Evolutionary conservation across 169 alveolate species (phyloP), one percentile per base, ranked within the genome.

Genomic region (Haemoproteus tartakovskyi): DNA sequence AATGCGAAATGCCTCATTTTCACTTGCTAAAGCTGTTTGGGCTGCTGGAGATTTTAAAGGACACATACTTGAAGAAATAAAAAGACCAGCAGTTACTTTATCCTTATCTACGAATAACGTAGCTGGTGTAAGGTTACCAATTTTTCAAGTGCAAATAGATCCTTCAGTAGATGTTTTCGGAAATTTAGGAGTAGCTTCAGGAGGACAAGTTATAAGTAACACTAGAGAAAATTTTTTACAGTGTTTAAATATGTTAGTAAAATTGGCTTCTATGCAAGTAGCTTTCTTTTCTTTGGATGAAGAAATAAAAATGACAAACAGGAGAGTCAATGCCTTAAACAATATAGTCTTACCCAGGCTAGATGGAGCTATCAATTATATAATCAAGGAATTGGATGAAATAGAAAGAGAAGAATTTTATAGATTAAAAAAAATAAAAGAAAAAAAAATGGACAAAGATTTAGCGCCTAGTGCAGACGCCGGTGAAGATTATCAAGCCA

Each of bases 271-370:
- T 38, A 90, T 94, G 43, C 96, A 96, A 74, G 96, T 97, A 26
- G 91, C 96, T 63, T 95, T 94, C 87, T 87, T 93, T 56, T 94
- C 97, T 45, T 87, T 97, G 47, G 98, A 95, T 81, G 97, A 97
- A 88, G 97, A 95, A 36, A 95, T 97, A 45, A 95, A 95, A 85
- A 95, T 95, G 89, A 95, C 99, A 22, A 95, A 95, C 87, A 80
- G 99, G 84, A 94, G 99, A 83, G 98, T 95, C 16, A 95, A 96
- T 87, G 99, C 98, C 41, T 89, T 96, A 26, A 98, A 96, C 81
- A 94, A 94, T 70, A 94, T 95, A 50, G 98, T 95, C 29, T 90
- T 97, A 61, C 99, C 99, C 16, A 82, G 95, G 51, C 87, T 95
- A 33, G 95, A 90, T 51, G 92, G 87, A 54, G 90, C 93, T 18